Evolutionary conservation across 768 basidiomycete genomes (phyloP).

Genomic region (Panus rudis): DNA sequence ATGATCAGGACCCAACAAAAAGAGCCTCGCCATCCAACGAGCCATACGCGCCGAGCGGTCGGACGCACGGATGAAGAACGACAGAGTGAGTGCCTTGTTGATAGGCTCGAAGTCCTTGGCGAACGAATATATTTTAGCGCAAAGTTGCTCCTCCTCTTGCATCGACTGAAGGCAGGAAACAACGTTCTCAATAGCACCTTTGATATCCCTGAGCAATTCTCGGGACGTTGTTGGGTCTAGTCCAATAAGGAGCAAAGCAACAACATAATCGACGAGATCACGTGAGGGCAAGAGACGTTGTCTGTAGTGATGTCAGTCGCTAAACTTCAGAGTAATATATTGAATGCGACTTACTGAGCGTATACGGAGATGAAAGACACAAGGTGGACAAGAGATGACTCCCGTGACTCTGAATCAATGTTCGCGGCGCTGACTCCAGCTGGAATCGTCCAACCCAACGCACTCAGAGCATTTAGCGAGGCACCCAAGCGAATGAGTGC

Average conservation of each 20-base stretch:
- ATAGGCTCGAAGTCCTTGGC: conserved; percentile 33
- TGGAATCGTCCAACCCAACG: conserved; percentile 25
- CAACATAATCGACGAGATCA: conserved; percentile 43
- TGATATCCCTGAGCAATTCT: conserved; percentile 39
- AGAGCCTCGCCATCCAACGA: conserved; percentile 46
- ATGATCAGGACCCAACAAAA: conserved; percentile 25
- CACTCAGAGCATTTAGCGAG: conserved; percentile 26
- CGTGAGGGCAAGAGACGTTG: conserved; percentile 27
- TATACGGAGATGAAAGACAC: conserved; percentile 35
- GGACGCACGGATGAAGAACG: conserved; percentile 45
- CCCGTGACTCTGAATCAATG: conserved; percentile 20
- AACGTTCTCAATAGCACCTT: conserved; percentile 27
- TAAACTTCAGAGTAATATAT: not conserved
- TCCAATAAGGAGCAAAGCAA: conserved; percentile 46
- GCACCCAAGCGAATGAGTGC: conserved; percentile 42
- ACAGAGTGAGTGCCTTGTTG: conserved; percentile 45
- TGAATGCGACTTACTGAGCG: conserved; percentile 35
- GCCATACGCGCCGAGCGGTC: conserved; percentile 47
- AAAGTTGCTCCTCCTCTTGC: conserved; percentile 40
- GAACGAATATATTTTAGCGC: conserved; percentile 37
- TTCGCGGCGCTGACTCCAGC: conserved; percentile 3
- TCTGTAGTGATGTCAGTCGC: conserved; percentile 17
- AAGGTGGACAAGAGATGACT: conserved; percentile 33
- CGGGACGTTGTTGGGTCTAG: conserved; percentile 44
- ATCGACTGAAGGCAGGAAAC: not conserved